Conservation (phyloP, 2,329 filamentous ascomycete genomes). For the Dactylonectria estremocensis region DNA sequence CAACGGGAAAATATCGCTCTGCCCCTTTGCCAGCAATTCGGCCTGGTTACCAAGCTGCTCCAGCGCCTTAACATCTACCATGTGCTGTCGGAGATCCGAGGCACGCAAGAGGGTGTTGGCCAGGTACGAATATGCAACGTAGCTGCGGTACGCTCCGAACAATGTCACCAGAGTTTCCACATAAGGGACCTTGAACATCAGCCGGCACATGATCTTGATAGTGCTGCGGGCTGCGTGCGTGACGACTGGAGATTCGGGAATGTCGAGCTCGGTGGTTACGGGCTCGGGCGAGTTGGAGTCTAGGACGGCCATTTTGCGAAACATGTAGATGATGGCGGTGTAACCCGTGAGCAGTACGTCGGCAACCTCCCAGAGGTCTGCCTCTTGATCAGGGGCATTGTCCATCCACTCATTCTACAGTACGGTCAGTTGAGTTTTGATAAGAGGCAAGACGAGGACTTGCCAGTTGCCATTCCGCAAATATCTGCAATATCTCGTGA, state of each 20-base stretch:
- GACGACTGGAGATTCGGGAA: slow-evolving; percentile 49
- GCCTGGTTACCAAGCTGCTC: slow-evolving; percentile 38
- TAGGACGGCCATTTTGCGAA: slow-evolving; percentile 50
- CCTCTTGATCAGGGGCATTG: slow-evolving; percentile 34
- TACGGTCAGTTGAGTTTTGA: not conserved
- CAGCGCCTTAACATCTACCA: slow-evolving; percentile 42
- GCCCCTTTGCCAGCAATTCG: slow-evolving; percentile 34
- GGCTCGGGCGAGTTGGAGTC: slow-evolving; percentile 47
- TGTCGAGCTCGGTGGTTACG: slow-evolving; percentile 47
- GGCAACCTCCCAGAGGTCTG: slow-evolving; percentile 47
- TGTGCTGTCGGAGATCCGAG: slow-evolving; percentile 30
- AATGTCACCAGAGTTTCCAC: slow-evolving; percentile 44
- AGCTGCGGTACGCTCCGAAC: slow-evolving; percentile 48
- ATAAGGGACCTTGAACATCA: slow-evolving; percentile 43
- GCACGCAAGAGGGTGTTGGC: slow-evolving; percentile 43
- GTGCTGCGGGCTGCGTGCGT: slow-evolving; percentile 45
- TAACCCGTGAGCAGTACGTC: slow-evolving; percentile 51
- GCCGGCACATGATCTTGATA: slow-evolving; percentile 36
- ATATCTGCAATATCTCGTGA: slow-evolving; percentile 46
- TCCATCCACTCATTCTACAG: slow-evolving; percentile 46
- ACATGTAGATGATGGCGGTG: slow-evolving; percentile 53
- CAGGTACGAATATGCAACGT: slow-evolving; percentile 49
- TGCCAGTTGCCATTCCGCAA: slow-evolving; percentile 50
- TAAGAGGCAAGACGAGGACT: not conserved
- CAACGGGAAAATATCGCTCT: slow-evolving; percentile 48